These are phyloP conservation scores for Hypoxylon sp. DNA, from an alignment of 2,329 filamentous ascomycete species.

Conservation along the genomic window DNA sequence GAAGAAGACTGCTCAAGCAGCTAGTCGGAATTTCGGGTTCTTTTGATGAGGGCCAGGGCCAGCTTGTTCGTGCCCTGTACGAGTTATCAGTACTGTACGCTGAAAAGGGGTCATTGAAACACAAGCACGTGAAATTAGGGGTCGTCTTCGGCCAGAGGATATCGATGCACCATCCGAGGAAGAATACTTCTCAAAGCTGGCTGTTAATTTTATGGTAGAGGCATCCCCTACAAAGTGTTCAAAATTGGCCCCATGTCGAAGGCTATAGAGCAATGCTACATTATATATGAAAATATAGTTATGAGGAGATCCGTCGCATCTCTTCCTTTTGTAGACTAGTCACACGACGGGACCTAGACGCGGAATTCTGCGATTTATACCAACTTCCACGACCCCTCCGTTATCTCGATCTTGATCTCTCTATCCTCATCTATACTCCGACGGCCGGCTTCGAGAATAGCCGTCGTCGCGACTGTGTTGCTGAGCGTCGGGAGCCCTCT, in stretches of 20 bases:
- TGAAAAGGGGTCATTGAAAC: slow-evolving; percentile 10
- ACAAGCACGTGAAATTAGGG: slow-evolving; percentile 33
- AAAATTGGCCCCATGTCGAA: not conserved
- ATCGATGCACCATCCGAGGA: slow-evolving; percentile 39
- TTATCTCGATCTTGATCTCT: slow-evolving; percentile 78
- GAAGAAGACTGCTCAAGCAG: slow-evolving; percentile 41
- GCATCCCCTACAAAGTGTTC: not conserved
- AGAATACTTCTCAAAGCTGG: slow-evolving; percentile 40
- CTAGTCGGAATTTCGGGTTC: slow-evolving; percentile 42
- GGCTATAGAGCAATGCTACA: not conserved
- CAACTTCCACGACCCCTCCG: slow-evolving; percentile 70
- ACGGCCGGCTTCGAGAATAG: slow-evolving; percentile 88
- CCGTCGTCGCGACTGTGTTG: slow-evolving; percentile 92
- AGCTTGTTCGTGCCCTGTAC: slow-evolving; percentile 43
- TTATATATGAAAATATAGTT: not conserved
- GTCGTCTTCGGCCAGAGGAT: slow-evolving; percentile 31
- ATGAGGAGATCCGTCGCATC: not conserved
- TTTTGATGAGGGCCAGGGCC: slow-evolving; percentile 43
- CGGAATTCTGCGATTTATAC: slow-evolving; percentile 9
- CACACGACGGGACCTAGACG: not conserved
- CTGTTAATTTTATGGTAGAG: slow-evolving; percentile 43
- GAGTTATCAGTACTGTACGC: slow-evolving; percentile 38
- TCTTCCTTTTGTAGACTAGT: not conserved
- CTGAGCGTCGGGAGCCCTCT: slow-evolving; percentile 85
- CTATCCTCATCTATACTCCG: slow-evolving; percentile 85